Conservation (phyloP, 768 basidiomycete genomes). For the Baorangia bicolor region DNA sequence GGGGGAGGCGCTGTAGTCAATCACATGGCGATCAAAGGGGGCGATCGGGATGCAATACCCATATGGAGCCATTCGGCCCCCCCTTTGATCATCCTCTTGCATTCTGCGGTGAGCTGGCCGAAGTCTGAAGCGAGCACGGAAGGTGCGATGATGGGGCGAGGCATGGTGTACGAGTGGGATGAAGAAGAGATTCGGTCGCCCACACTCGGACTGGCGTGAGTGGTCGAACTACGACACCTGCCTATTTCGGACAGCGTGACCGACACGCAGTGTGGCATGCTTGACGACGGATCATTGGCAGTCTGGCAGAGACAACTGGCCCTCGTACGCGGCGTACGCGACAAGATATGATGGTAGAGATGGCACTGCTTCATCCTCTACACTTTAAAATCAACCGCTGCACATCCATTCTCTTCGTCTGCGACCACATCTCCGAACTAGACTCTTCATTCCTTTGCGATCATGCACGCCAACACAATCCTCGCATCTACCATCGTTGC, state of each 20-base stretch:
- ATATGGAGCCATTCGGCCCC: constrained; percentile 99
- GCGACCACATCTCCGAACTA: constrained; percentile 3
- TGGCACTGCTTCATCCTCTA: background rate
- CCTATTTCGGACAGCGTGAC: constrained; percentile 19
- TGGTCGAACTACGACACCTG: constrained; percentile 27
- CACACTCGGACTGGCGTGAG: constrained; percentile 6
- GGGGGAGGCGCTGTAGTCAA: constrained; percentile 2
- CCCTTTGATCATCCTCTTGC: constrained; percentile 91
- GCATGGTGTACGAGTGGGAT: constrained; percentile 48
- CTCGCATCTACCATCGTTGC: constrained; percentile 37
- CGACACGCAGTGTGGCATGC: background rate
- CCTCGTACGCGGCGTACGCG: background rate
- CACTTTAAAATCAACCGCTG: background rate
- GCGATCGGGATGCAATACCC: constrained; percentile 48
- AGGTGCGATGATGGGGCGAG: constrained; percentile 90
- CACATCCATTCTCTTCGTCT: background rate
- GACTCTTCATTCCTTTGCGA: background rate
- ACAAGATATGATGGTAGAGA: background rate
- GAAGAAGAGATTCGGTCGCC: constrained; percentile 5
- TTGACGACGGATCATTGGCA: background rate
- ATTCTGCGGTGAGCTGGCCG: constrained; percentile 92
- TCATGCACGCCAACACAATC: constrained; percentile 33
- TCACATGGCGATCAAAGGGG: constrained; percentile 10
- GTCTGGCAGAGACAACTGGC: background rate
- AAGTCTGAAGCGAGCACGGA: constrained; percentile 98